Conservation (phyloP, 164 flowering plant genomes). For the Liquidambar formosana region DNA sequence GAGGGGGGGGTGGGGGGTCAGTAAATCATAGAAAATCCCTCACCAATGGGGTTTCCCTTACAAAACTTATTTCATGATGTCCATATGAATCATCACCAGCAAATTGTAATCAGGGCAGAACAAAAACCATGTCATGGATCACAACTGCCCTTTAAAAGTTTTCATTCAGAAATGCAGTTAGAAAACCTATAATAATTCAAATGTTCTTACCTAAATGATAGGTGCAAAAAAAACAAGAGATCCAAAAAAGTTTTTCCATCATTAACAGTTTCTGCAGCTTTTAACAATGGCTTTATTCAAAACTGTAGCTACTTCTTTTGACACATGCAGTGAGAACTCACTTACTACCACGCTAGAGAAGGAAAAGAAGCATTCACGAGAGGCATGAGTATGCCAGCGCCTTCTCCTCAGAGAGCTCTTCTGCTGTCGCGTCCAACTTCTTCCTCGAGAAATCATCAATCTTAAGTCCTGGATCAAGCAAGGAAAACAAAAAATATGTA, state of each 20-base stretch:
- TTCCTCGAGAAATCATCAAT: slow-evolving; percentile 88
- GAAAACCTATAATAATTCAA: too few species aligned
- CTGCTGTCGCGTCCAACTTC: slow-evolving; percentile 87
- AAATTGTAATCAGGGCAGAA: too few species aligned
- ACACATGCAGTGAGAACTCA: background rate
- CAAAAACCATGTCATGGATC: too few species aligned
- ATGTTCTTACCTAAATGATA: too few species aligned
- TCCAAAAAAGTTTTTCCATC: slow-evolving; percentile 7
- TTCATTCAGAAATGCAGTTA: too few species aligned
- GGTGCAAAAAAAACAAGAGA: background rate
- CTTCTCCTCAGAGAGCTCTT: slow-evolving; percentile 89
- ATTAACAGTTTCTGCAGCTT: slow-evolving; percentile 9
- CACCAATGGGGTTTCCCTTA: too few species aligned
- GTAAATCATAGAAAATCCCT: too few species aligned
- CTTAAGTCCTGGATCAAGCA: slow-evolving; percentile 53
- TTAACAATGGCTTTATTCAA: slow-evolving; percentile 39
- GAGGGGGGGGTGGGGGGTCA: too few species aligned
- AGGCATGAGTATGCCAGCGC: slow-evolving; percentile 92
- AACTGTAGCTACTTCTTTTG: slow-evolving; percentile 20
- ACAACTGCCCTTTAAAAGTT: too few species aligned
- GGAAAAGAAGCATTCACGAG: slow-evolving; percentile 31
- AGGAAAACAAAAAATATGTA: background rate
- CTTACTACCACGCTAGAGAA: background rate
- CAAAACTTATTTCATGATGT: too few species aligned
- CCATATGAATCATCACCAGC: too few species aligned